phyloP scores from a whole-genome alignment of 257 asterid genomes.

The Solanum appendiculatum region DNA sequence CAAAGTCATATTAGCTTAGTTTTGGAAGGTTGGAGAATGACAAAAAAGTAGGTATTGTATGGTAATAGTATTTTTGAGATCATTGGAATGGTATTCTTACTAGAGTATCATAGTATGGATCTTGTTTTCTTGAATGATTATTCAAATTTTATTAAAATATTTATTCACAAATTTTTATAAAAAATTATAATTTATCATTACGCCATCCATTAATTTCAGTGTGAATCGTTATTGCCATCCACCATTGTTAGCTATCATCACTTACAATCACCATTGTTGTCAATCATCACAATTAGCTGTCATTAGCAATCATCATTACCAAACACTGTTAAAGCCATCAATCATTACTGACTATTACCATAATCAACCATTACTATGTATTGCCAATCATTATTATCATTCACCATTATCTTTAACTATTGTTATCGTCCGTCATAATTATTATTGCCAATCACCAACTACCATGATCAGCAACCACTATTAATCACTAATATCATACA shows the following conservation, averaged over 20 bases:
- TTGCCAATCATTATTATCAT: neutral
- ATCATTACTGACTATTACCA: neutral
- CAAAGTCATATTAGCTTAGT: neutral
- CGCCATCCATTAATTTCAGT: neutral
- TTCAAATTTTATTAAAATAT: too few species aligned
- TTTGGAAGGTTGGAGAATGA: neutral
- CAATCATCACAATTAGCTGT: neutral
- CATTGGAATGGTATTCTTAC: neutral
- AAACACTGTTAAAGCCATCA: too few species aligned
- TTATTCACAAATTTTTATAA: too few species aligned
- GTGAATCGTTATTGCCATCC: rapidly evolving
- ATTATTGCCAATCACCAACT: neutral
- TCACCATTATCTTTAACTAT: too few species aligned
- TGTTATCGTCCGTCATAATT: neutral
- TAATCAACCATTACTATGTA: neutral
- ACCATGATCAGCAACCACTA: neutral
- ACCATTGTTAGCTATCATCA: neutral
- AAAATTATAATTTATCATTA: neutral
- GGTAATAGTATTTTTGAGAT: neutral
- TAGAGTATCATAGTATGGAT: neutral
- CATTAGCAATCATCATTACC: neutral
- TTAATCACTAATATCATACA: neutral
- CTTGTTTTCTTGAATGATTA: too few species aligned
- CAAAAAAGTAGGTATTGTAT: neutral
- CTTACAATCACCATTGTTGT: neutral